Percentiles rank a stretch among this genome's conserved stretches.
These are phyloP conservation scores for Flaveria linearis DNA, from an alignment of 129 eudicot species.

Conservation along the genomic window DNA sequence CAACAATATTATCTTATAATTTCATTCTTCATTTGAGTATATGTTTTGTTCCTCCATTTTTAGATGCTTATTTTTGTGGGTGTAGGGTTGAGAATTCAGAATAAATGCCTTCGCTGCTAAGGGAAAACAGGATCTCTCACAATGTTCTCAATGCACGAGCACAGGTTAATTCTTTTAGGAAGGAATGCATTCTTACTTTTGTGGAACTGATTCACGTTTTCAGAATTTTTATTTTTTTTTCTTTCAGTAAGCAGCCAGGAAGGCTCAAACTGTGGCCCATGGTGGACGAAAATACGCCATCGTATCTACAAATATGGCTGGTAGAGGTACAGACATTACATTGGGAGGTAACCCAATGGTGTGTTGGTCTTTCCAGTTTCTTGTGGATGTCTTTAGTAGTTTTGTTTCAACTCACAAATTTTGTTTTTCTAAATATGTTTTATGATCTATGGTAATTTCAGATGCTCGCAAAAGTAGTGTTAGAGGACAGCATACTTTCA, in stretches of 20 bases:
- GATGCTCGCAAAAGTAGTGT: conserved; percentile 98
- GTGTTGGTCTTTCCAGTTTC: conserved; percentile 29
- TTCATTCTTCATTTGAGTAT: conserved; percentile 10
- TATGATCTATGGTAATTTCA: conserved; percentile 28
- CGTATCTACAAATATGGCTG: too few relatives aligned
- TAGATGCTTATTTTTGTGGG: conserved; percentile 23
- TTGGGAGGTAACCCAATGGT: too few relatives aligned
- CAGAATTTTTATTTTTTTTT: neutral
- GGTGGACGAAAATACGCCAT: too few relatives aligned
- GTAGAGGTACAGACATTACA: too few relatives aligned
- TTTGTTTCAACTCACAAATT: neutral
- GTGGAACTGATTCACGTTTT: conserved; percentile 18
- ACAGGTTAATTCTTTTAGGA: conserved; percentile 43
- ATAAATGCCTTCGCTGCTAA: conserved; percentile 70
- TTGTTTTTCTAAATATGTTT: neutral
- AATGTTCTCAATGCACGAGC: conserved; percentile 97
- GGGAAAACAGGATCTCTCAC: conserved; percentile 70
- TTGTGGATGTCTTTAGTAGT: neutral
- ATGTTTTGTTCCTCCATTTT: neutral
- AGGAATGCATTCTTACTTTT: conserved; percentile 12
- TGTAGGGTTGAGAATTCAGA: too few relatives aligned
- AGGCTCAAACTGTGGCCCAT: too few relatives aligned
- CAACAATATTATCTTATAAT: conserved; percentile 12
- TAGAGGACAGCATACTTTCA: conserved; percentile 69
- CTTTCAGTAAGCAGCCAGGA: conserved; percentile 93